Percentiles rank a stretch among this genome's conserved stretches.
Evolutionary conservation across 495 filamentous ascomycete species (phyloP).

Genomic region (Xylaria telfairii): DNA sequence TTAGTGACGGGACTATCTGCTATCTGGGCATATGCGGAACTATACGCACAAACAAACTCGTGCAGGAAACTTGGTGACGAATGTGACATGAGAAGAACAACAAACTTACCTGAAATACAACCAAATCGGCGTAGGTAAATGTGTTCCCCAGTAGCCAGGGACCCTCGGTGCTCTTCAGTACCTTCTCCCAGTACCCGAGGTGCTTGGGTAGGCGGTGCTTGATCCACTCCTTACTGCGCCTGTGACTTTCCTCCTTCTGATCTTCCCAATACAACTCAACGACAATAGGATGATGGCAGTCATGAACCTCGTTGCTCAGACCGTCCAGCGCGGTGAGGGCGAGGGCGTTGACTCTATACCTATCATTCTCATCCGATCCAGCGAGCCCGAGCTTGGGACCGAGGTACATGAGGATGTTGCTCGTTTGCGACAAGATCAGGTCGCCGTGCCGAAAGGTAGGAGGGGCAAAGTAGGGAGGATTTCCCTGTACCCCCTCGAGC

Average conservation of each 20-base stretch:
- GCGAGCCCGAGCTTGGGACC: constrained; percentile 51
- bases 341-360: constrained; percentile 40
- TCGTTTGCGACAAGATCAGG: constrained; percentile 54
- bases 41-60: background rate
- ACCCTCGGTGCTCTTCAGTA: constrained; percentile 48
- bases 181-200: constrained; percentile 58
- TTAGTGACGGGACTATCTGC: background rate
- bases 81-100: background rate
- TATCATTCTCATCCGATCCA: constrained; percentile 27
- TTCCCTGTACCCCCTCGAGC: constrained; percentile 30
- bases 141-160: constrained; percentile 53
- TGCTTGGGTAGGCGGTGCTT: constrained; percentile 58
- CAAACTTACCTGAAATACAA: constrained; percentile 54
- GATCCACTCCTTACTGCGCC: constrained; percentile 52
- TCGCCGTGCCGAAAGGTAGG: constrained; percentile 55
- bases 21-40: background rate
- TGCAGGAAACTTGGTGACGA: background rate
- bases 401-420: constrained; percentile 61
- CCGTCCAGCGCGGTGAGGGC: constrained; percentile 61
- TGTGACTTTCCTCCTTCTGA: constrained; percentile 57
- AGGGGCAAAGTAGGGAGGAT: constrained; percentile 57
- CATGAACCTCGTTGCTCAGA: constrained; percentile 59
- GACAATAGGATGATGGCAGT: constrained; percentile 62
- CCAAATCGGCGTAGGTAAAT: constrained; percentile 62
- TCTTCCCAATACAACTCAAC: constrained; percentile 57